These are phyloP conservation scores for Neoboletus subvelutipes DNA, from an alignment of 768 basidiomycete genomes.

Conservation along the genomic window DNA sequence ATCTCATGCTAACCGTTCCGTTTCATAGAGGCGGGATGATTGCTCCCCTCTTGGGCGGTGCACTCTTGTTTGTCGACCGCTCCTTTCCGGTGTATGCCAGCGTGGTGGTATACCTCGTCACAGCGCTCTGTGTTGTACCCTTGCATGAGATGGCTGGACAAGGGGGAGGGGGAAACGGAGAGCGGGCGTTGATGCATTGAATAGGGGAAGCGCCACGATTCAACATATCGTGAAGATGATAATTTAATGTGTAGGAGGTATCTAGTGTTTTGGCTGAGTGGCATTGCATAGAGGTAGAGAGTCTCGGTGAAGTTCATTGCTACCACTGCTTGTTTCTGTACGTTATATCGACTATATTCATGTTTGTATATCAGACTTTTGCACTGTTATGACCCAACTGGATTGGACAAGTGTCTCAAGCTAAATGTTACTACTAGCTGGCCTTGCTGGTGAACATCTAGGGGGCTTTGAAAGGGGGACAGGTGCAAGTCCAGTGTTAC, in stretches of 20 bases:
- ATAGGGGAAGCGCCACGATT: not conserved
- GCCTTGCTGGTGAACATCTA: not conserved
- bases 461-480: not conserved
- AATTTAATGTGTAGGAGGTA: not conserved
- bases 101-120: slow-evolving; percentile 60
- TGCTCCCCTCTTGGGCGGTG: slow-evolving; percentile 77
- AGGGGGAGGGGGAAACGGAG: slow-evolving; percentile 18
- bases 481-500: not conserved
- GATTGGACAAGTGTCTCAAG: not conserved
- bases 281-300: not conserved
- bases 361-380: too few species aligned
- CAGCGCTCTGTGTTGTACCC: slow-evolving; percentile 61
- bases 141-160: slow-evolving; percentile 53
- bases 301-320: not conserved
- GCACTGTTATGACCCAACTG: too few species aligned
- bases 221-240: not conserved
- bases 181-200: slow-evolving; percentile 23
- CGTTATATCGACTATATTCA: not conserved
- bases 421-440: not conserved
- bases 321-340: not conserved
- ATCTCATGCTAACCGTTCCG: too few species aligned
- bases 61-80: slow-evolving; percentile 62
- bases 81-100: slow-evolving; percentile 78
- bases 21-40: slow-evolving; percentile 78
- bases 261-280: not conserved